Evolutionary conservation across 2,329 filamentous ascomycete species (phyloP), one percentile per base, ranked within the genome.

Genomic region (Colletotrichum sp.): DNA sequence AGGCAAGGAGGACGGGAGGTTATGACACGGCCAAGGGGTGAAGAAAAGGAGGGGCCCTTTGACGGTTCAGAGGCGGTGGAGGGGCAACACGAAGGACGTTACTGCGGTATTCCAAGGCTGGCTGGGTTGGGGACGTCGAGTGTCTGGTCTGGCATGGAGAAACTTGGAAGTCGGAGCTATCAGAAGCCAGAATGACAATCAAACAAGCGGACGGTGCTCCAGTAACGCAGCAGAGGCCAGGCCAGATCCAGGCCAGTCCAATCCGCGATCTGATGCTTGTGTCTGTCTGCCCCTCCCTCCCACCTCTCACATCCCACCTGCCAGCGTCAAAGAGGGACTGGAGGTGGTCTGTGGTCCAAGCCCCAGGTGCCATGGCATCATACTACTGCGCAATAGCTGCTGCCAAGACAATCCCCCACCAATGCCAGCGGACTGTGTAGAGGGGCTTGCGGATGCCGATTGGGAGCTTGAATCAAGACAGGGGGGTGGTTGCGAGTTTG

Each of bases 351-450:
- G 70, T 69, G 73, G 71, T 52, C 43, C 70, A 69, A 74, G 70
- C 74, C 73, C 69, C 64, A 69, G 59, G 61, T 55, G 74, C 74
- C 74, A 76, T 76, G 71, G 74, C 74, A 76, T 76, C 74, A 76
- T 76, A 76, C 71, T 75, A 74, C 71, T 69, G 66, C 61, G 74
- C 60, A 72, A 65, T 76, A 76, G 74, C 71, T 74, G 59, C 59
- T 26, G 74, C 74, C 74, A 76, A 76, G 74, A n/a, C 60, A 36
- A 34, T 36, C 60, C 71, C 74, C 72, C 71, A 76, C 72, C 72
- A 76, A 71, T 76, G 60, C 67, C 55, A 76, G 66, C 66, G 60
- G 72, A 26, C 66, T 30, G 66, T 61, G 52, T 71, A 67, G 60
- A 76, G 74, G 74, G 71, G 74, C 70, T 76, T 67, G 66, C 61